These are phyloP conservation scores for Trichoderma citrinoviride DNA, from an alignment of 2,329 filamentous ascomycete genomes.

Conservation along the genomic window DNA sequence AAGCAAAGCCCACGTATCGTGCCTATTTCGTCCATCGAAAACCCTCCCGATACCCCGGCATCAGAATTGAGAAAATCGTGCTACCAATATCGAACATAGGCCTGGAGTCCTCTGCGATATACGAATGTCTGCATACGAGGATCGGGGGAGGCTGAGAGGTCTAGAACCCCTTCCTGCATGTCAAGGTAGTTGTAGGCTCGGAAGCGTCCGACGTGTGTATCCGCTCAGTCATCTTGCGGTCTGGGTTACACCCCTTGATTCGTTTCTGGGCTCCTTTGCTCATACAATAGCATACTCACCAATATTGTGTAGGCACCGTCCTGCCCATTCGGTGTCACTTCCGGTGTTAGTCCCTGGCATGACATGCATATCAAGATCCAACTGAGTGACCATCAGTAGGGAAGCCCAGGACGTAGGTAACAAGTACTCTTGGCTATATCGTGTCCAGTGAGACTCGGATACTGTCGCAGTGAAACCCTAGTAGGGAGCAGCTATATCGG, in stretches of 20 bases:
- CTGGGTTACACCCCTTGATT: neutral
- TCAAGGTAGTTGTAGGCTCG: neutral
- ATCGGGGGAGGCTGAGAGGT: constrained; percentile 3
- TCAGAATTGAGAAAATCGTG: constrained; percentile 6
- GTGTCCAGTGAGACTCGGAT: neutral
- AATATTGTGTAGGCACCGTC: neutral
- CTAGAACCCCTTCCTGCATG: constrained; percentile 3
- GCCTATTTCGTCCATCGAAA: neutral
- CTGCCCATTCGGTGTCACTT: neutral
- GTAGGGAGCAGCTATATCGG: neutral
- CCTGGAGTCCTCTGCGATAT: neutral
- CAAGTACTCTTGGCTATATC: neutral
- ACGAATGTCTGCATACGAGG: constrained; percentile 1
- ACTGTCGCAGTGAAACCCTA: neutral
- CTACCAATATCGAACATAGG: neutral
- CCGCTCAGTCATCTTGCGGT: neutral
- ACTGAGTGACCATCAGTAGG: no score
- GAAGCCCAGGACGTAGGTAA: no score
- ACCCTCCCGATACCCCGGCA: neutral
- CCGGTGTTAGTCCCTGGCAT: neutral
- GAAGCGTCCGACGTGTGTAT: neutral
- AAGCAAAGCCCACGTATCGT: constrained; percentile 1
- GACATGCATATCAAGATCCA: no score
- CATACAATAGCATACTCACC: neutral
- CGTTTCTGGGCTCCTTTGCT: neutral